Evolutionary conservation across 1,284 basidiomycete genomes (phyloP), one percentile per base, ranked within the genome.

Genomic region (Chalciporus sp.): DNA sequence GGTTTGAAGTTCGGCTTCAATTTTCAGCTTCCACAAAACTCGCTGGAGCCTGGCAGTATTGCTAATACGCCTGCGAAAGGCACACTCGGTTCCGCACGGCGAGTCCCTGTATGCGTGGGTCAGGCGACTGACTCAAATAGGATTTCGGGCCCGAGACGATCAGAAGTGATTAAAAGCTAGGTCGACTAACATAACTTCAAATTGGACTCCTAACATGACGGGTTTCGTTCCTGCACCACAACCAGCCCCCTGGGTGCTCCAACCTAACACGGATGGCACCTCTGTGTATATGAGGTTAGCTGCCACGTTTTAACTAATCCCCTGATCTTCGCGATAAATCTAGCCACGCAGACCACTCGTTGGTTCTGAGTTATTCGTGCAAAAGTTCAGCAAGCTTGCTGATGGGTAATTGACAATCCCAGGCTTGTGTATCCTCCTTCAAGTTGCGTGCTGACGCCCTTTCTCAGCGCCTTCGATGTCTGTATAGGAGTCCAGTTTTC

Each of bases 331-430:
- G 6, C 7, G 7, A 7, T 17, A 2, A 17, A 5, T n/a, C 7
- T 17, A 5, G 3, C 33, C 16, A 16, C 33, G 3, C 27, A 52
- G 52, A 42, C 52, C 52, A 10, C 42, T 53, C 8, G 26, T 53
- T 11, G 52, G 52, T 23, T 52, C 52, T 17, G 52, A 53, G 17
- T 6, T 45, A 10, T 53, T 53, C n/a, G 29, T 42, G 3, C 49
- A 53, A 11, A 33, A 19, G 19, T 27, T 42, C 7, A 53, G 51
- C 14, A 23, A 31, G n/a, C 9, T 53, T 3, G 4, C 26, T 16
- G 33, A 43, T 27, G 52, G 52, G 52, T 53, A 52, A 17, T 41
- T 4, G 2, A 33, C 11, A 14, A 19, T 53, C 16, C 14, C 9
- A 17, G 17, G 1, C 19, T 33, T 42, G 12, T 11, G 7, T 23